Base-by-base conservation (phyloP, 2,329 filamentous ascomycete species). In the Juglanconis oblonga region DNA sequence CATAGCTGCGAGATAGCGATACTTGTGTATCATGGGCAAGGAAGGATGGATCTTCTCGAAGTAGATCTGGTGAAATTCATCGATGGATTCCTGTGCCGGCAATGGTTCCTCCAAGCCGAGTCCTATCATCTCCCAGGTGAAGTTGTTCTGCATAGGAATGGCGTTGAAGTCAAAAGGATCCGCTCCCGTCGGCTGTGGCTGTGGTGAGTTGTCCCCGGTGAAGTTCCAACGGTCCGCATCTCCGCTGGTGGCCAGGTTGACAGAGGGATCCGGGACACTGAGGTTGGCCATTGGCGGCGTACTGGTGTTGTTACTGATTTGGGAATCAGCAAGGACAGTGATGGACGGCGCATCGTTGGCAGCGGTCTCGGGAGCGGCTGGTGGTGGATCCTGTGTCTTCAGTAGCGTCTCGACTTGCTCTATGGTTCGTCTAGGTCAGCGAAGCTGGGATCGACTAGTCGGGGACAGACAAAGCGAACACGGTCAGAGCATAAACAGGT, bases 331-430 rank as follows among this genome's bases (percentile, higher is more conserved):
- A 7, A 49, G 47, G 36, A 49, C 14, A n/a, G 54, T 50, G 38
- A 74, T 72, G 56, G 73, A 68, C 29, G 70, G 58, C n/a, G 70
- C 64, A 50, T 55, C 48, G 8, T 48, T 59, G 31, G 14, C 54
- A n/a, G 9, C 61, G 35, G 55, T 32, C 58, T 58, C 57, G 17
- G 54, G 48, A 13, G 58, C 35, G 32, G 61, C 54, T n/a, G 61
- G 51, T n/a, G 61, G 51, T 14, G 81, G 74, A 57, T 91, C 89
- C 70, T 96, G 89, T 5, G 86, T 91, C 77, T 94, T 96, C 62
- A 97, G 79, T 58, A 97, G 78, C 1, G 90, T 95, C 79, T 97
- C 94, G 58, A 98, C 93, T 81, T 97, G 93, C 73, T 94, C 92
- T 96, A 68, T 59, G 69, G 31, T 13, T 29, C 10, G 32, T 49